Conservation (phyloP, 2,329 filamentous ascomycete species). For the Rhynchosporium agropyri region DNA sequence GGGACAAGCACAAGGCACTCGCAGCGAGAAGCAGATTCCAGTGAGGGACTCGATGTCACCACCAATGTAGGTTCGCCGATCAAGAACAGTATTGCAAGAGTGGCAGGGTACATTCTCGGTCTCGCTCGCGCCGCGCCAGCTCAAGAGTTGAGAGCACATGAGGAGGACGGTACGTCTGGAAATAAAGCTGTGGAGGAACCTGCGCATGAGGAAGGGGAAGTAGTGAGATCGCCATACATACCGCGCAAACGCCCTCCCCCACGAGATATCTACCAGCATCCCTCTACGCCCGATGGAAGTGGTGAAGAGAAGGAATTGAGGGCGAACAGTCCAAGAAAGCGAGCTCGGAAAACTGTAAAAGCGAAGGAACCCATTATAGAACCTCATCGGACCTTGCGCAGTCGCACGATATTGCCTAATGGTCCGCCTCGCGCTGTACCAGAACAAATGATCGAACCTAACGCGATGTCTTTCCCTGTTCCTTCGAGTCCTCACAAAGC, state of each 20-base stretch:
- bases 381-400: slow-evolving; percentile 10
- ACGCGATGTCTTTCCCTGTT: not conserved
- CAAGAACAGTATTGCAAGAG: not conserved
- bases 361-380: slow-evolving; percentile 2
- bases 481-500: not conserved
- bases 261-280: slow-evolving; percentile 11
- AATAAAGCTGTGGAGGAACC: not conserved
- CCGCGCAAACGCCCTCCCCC: slow-evolving; percentile 2
- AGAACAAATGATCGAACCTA: not conserved
- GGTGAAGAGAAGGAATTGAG: slow-evolving; percentile 5
- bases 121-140: not conserved
- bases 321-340: not conserved
- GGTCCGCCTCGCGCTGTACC: not conserved
- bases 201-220: slow-evolving; percentile 5
- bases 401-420: not conserved
- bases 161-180: not conserved
- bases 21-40: not conserved
- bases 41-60: not conserved
- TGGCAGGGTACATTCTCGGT: not conserved
- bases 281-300: not conserved
- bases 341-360: not conserved
- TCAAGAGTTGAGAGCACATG: not conserved
- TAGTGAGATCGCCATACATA: not conserved
- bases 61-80: not conserved
- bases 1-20: not conserved